Evolutionary conservation across 1,139 yeast species (phyloP), one percentile per base, ranked within the genome.

Genomic region (Saccharomyces uvarum): DNA sequence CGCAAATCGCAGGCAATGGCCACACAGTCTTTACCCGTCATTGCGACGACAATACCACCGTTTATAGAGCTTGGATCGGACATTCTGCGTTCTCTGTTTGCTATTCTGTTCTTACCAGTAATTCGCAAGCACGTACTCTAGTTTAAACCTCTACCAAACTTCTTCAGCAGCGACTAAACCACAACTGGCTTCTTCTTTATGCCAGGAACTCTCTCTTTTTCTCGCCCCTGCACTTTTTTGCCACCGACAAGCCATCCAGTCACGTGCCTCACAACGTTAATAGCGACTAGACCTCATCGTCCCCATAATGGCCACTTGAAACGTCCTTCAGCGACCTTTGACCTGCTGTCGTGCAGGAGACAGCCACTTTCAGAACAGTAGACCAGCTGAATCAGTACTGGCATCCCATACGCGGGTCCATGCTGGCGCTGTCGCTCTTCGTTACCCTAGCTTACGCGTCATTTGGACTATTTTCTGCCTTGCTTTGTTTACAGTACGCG

Each of bases 11-110:
- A 85, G 14, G 98, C 99, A 66, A 95, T 91, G 50, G 99, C 99
- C 57, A 95, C 90, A 75, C 99, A 95, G 65, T 90, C 97, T 70
- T 95, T 91, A 63, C 99, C 99, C 27, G 86, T 86, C 99, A 95
- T 95, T 62, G 99, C 99, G 47, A 95, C 96, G 57, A 96, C 96
- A 57, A 96, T 81, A 73, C 99, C 99, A 73, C 96, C 82, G 58
- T 78, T 78, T 58, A 77, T 72, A 46, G 82, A 76, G 65, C 81
- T 77, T 65, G 83, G 83, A 67, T 79, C 82, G 38, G 81, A 77
- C 81, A 77, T 77, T 29, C 16, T 42, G 16, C 6, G 31, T 46
- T 29, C 19, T 32, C 16, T 51, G 21, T 38, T 49, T 46, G 46
- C n/a, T 28, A 9, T 50, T 21, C 41, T 49, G 24, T 32, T 32